Evolutionary conservation across 2,329 filamentous ascomycete species (phyloP), one percentile per base, ranked within the genome.

Genomic region (Diplodia corticola): DNA sequence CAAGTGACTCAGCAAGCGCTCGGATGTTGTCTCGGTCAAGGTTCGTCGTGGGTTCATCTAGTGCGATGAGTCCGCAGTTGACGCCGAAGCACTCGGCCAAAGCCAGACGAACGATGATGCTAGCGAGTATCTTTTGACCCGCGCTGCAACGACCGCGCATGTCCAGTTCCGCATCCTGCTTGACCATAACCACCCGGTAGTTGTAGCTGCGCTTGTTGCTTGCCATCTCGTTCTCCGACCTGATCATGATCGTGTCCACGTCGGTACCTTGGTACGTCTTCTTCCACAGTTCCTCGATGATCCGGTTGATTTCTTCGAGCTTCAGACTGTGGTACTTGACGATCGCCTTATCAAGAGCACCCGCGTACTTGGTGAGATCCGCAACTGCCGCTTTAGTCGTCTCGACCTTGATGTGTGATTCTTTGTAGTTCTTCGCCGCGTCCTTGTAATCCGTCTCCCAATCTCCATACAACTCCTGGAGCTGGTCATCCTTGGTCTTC

Each of bases 121-220:
- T 93, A 4, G 95, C 95, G 30, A 99, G 87, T 30, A 99, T 94
- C 79, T 96, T 97, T 77, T 99, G 95, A 3, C 95, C 95, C 1
- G 95, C 95, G 71, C 91, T 96, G 83, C 95, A 99, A 65, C 95
- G 91, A 1, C 95, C 96, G 69, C 95, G 92, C 95, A 99, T 99
- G 80, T 99, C 95, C 93, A 99, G 97, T 79, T 99, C 95, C 0
- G 91, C 92, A 74, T 96, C 93, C 76, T 94, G 90, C 81, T 99
- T 99, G 71, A 97, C 88, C 95, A 99, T 99, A 79, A 92, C 93
- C 5, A 99, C 82, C 54, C 95, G 91, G 82, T 99, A 99, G 80
- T 99, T 98, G 85, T 98, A 98, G 69, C 85, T 91, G 73, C 92
- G 89, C 73, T 92, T 93, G 63, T 87, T 89, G 66, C 87, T 86